phyloP scores from a whole-genome alignment of 805 yeast genomes.

The Candida manassasensis region DNA sequence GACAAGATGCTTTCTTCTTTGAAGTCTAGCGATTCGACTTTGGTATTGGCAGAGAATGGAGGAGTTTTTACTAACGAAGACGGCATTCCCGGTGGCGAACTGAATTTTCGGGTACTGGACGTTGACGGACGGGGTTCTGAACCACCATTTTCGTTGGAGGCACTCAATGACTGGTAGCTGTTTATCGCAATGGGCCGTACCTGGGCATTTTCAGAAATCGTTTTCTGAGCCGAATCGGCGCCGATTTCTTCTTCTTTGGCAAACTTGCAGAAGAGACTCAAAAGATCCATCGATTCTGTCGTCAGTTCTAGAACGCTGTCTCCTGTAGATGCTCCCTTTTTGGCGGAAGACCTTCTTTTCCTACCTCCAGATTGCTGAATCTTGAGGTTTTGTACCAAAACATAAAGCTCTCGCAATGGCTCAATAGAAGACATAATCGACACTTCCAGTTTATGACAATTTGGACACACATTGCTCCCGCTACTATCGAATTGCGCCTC shows the following conservation, averaged over 20 bases:
- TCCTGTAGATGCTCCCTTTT: slow-evolving; percentile 12
- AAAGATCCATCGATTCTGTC: slow-evolving; percentile 25
- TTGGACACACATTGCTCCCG: slow-evolving; percentile 17
- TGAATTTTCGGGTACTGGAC: not conserved
- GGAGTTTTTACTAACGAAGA: slow-evolving; percentile 1
- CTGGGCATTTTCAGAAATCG: slow-evolving; percentile 6
- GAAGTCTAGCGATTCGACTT: slow-evolving; percentile 1
- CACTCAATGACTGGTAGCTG: not conserved
- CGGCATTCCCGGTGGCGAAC: not conserved
- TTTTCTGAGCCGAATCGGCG: not conserved
- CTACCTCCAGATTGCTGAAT: slow-evolving; percentile 5
- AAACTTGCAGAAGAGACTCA: slow-evolving; percentile 34
- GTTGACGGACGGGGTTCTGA: slow-evolving; percentile 1
- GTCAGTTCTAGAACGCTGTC: slow-evolving; percentile 5
- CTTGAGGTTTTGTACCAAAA: slow-evolving; percentile 18
- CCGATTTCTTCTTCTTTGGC: slow-evolving; percentile 32
- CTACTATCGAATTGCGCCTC: slow-evolving; percentile 22
- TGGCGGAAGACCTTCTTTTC: slow-evolving; percentile 21
- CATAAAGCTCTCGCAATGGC: slow-evolving; percentile 32
- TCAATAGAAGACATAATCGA: slow-evolving; percentile 21
- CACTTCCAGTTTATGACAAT: slow-evolving; percentile 18
- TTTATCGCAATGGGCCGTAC: slow-evolving; percentile 11
- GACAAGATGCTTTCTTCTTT: slow-evolving; percentile 6
- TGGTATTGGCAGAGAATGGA: not conserved
- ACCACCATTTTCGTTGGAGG: not conserved